These are phyloP conservation scores for Bifiguratus adelaidae DNA, from an alignment of 192 early-diverging fungal genomes.

Conservation along the genomic window DNA sequence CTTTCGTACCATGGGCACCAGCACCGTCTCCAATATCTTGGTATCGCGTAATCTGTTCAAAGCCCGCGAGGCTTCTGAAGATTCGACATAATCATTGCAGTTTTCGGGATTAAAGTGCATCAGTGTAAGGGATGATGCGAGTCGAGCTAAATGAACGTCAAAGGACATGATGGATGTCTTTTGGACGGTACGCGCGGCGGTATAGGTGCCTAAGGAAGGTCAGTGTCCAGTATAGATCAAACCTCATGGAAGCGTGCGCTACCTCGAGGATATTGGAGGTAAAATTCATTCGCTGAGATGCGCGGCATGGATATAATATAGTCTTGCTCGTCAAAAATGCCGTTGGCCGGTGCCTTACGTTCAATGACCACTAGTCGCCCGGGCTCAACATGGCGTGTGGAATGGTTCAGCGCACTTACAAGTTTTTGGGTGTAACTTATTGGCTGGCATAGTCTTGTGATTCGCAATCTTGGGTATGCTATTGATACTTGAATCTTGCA, in stretches of 20 bases:
- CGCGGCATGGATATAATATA: not conserved
- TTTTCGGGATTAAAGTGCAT: constrained; percentile 28
- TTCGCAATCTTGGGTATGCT: too few relatives aligned
- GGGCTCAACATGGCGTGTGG: too few relatives aligned
- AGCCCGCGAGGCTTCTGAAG: constrained; percentile 5
- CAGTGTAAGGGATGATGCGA: constrained; percentile 31
- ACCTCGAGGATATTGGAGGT: constrained; percentile 18
- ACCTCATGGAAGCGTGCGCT: not conserved
- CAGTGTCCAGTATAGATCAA: not conserved
- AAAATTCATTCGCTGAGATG: constrained; percentile 14
- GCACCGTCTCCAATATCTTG: constrained; percentile 8
- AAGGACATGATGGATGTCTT: constrained; percentile 42
- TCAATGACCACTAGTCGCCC: constrained; percentile 22
- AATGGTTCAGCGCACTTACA: too few relatives aligned
- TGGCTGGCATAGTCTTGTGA: too few relatives aligned
- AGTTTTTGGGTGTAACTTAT: too few relatives aligned
- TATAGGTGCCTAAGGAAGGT: constrained; percentile 40
- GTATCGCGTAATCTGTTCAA: constrained; percentile 24
- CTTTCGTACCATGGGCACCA: constrained; percentile 21
- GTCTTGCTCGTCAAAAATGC: not conserved
- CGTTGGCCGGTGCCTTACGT: constrained; percentile 6
- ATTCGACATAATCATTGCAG: constrained; percentile 4
- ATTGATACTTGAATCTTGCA: too few relatives aligned
- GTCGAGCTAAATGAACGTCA: constrained; percentile 31
- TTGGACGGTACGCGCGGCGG: constrained; percentile 47